Percentiles rank a stretch among this genome's conserved stretches.
Conservation (phyloP, 345 rosid genomes). For the Nasturtium officinale region DNA sequence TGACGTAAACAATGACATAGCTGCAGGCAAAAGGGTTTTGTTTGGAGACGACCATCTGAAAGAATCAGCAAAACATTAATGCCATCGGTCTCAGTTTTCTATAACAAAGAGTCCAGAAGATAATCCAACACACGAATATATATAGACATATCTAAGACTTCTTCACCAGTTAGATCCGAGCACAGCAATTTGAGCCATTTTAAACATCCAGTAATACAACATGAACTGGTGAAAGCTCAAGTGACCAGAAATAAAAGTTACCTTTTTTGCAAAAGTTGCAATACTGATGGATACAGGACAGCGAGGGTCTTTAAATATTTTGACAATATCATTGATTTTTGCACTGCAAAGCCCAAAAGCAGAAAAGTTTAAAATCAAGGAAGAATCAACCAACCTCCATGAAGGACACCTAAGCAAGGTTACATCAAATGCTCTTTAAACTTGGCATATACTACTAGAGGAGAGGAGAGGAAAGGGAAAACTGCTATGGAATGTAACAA, state of each 20-base stretch:
- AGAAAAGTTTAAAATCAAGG: not conserved
- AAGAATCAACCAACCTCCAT: conserved; percentile 6
- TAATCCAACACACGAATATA: conserved; percentile 15
- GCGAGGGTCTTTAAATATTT: conserved; percentile 64
- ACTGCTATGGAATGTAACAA: not conserved
- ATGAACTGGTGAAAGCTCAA: conserved; percentile 11
- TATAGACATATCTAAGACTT: not conserved
- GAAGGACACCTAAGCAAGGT: conserved; percentile 11
- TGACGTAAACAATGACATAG: conserved; percentile 68
- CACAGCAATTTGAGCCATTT: conserved; percentile 8
- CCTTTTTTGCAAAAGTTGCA: conserved; percentile 82
- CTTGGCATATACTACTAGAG: conserved; percentile 9
- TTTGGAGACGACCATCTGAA: conserved; percentile 62
- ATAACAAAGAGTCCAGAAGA: conserved; percentile 6
- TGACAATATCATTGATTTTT: conserved; percentile 68
- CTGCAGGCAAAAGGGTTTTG: conserved; percentile 75
- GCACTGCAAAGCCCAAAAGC: conserved; percentile 53
- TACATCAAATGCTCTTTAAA: not conserved
- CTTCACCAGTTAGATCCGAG: not conserved
- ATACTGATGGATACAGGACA: conserved; percentile 78
- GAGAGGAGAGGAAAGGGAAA: conserved; percentile 2
- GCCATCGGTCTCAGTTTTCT: not conserved
- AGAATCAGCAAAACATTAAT: conserved; percentile 25
- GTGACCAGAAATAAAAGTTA: conserved; percentile 41
- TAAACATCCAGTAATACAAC: conserved; percentile 19